Evolutionary conservation across 2,329 filamentous ascomycete genomes (phyloP).

Genomic region (Pseudocercospora crystallina): DNA sequence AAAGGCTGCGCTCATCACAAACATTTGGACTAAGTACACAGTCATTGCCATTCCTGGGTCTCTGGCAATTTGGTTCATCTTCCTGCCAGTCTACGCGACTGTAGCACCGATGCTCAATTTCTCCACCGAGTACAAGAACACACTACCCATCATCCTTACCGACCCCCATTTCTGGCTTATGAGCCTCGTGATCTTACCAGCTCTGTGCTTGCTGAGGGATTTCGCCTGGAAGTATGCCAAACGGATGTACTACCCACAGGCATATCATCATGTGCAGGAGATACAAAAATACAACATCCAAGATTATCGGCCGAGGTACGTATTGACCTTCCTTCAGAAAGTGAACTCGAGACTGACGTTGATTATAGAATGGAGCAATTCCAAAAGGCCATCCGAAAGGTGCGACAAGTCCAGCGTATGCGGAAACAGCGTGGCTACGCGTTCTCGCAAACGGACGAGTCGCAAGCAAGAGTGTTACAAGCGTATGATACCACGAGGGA

Average conservation of each 20-base stretch:
- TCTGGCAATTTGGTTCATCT: constrained; percentile 85
- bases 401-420: constrained; percentile 97
- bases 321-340: constrained; percentile 19
- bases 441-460: constrained; percentile 96
- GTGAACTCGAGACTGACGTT: constrained; percentile 14
- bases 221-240: constrained; percentile 97
- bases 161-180: constrained; percentile 91
- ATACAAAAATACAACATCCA: constrained; percentile 99
- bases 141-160: constrained; percentile 76
- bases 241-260: constrained; percentile 93
- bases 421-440: constrained; percentile 98
- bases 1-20: constrained; percentile 92
- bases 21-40: constrained; percentile 98
- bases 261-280: constrained; percentile 98
- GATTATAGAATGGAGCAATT: constrained; percentile 89
- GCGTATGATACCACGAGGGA: constrained; percentile 96
- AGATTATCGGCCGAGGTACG: constrained; percentile 90
- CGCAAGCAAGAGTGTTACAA: constrained; percentile 89
- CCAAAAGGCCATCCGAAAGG: constrained; percentile 98
- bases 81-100: constrained; percentile 82
- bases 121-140: constrained; percentile 79
- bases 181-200: constrained; percentile 73
- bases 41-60: constrained; percentile 93
- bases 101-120: constrained; percentile 80
- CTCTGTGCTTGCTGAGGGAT: constrained; percentile 81